Evolutionary conservation across 1,284 basidiomycete species (phyloP).

Genomic region (Takashimella koratensis): DNA sequence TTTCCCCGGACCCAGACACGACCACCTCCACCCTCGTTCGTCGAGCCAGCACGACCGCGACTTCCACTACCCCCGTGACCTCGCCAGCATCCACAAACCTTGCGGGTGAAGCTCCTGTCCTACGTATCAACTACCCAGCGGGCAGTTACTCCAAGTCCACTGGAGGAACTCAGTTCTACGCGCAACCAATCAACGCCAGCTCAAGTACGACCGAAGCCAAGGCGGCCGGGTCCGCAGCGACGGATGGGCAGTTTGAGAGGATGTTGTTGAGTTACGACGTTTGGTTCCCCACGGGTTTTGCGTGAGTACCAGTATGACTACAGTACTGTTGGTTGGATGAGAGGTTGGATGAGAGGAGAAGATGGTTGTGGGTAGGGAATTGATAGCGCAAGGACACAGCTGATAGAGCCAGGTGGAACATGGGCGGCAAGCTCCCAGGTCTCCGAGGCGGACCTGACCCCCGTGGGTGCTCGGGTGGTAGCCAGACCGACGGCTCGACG

Average conservation of each 20-base stretch:
- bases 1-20: constrained; percentile 31
- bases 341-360: no score
- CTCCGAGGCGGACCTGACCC: constrained; percentile 44
- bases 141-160: constrained; percentile 45
- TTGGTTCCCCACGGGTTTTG: constrained; percentile 36
- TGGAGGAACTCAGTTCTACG: constrained; percentile 49
- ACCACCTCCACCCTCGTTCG: constrained; percentile 14
- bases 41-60: constrained; percentile 1
- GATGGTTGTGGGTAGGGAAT: no score
- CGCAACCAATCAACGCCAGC: constrained; percentile 27
- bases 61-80: constrained; percentile 16
- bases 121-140: constrained; percentile 43
- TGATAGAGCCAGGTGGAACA: constrained; percentile 18
- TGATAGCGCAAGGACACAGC: no score
- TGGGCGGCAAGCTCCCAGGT: constrained; percentile 50
- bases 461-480: constrained; percentile 46
- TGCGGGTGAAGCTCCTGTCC: constrained; percentile 19
- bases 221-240: constrained; percentile 16
- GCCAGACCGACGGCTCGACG: constrained; percentile 39
- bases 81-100: constrained; percentile 3
- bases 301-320: constrained; percentile 21
- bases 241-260: constrained; percentile 37
- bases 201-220: constrained; percentile 7
- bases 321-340: no score
- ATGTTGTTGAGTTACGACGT: constrained; percentile 43